These are phyloP conservation scores for Candida patagonica DNA, from an alignment of 805 yeast genomes.

Conservation along the genomic window DNA sequence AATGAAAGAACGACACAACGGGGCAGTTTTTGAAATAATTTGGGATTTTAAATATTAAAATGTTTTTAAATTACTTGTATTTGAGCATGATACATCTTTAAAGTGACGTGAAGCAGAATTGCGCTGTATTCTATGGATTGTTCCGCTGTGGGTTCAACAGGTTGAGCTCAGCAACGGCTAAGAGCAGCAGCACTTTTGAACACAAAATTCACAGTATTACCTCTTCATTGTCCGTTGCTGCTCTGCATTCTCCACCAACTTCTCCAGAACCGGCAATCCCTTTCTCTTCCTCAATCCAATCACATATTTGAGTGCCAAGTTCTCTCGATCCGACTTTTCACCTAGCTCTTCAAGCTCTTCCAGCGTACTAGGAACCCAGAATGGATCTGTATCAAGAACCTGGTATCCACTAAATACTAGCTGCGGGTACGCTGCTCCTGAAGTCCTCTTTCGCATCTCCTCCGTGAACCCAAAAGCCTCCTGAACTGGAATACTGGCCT, in stretches of 20 bases:
- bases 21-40: too few species aligned
- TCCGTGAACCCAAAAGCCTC: constrained; percentile 97
- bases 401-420: constrained; percentile 84
- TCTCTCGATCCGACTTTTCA: constrained; percentile 84
- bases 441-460: constrained; percentile 83
- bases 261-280: constrained; percentile 83
- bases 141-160: too few species aligned
- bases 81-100: too few species aligned
- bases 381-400: constrained; percentile 83
- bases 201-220: constrained; percentile 4
- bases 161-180: too few species aligned
- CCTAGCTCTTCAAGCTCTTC: constrained; percentile 93
- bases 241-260: constrained; percentile 85
- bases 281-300: constrained; percentile 73
- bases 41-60: too few species aligned
- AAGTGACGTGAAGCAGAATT: too few species aligned
- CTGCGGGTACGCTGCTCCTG: constrained; percentile 97
- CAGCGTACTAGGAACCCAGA: constrained; percentile 98
- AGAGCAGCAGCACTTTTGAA: too few species aligned
- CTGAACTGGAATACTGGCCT: constrained; percentile 80
- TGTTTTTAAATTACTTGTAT: too few species aligned
- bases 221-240: constrained; percentile 70
- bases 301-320: constrained; percentile 81
- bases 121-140: too few species aligned
- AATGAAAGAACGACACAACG: too few species aligned